Base-by-base conservation (phyloP, 805 yeast genomes). In the Metschnikowia bowlesiae region DNA sequence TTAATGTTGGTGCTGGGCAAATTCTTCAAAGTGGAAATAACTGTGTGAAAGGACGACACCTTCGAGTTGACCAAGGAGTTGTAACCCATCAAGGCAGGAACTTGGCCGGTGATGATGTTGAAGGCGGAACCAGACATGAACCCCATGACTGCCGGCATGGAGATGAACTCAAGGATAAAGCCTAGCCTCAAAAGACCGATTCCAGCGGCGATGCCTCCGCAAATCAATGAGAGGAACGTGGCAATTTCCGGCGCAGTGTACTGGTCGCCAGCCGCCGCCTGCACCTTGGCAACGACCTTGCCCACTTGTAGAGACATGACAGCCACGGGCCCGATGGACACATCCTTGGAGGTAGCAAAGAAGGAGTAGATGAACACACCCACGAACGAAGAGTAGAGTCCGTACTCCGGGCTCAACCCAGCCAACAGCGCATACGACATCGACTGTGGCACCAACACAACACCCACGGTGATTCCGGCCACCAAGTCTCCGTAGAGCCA, bases 91-190 rank as follows among this genome's bases (percentile, higher is more conserved):
- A 91, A 75, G 4, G 76, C 85, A 4, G 97, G 96, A 6, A 91
- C 83, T 71, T 91, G 97, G 26, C 97, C 97, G 53, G 75, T 68
- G 34, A 85, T 75, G 63, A 91, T 91, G 61, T 76, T 84, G 61
- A 91, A 79, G 2, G 97, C 96, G 4, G 97, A 90, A 47, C 97
- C 97, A 33, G 92, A 79, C 92, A 91, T 91, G 73, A 90, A 91
- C 0, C 97, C 97, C 69, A 89, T 76, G 39, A 91, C 96, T 0
- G 96, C 95, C 42, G 96, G 96, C 62, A 85, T 75, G 2, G 97
- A 89, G 61, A 91, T 89, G 64, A 87, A 82, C 67, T 91, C 97
- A 40, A 91, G 82, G 47, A 91, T 75, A 70, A 91, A 91, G 0
- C 97, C 97, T 26, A 91, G 73, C 61, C 97, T 78, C 54, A 89